phyloP scores from a whole-genome alignment of 257 asterid genomes.

The Echites panduratus region DNA sequence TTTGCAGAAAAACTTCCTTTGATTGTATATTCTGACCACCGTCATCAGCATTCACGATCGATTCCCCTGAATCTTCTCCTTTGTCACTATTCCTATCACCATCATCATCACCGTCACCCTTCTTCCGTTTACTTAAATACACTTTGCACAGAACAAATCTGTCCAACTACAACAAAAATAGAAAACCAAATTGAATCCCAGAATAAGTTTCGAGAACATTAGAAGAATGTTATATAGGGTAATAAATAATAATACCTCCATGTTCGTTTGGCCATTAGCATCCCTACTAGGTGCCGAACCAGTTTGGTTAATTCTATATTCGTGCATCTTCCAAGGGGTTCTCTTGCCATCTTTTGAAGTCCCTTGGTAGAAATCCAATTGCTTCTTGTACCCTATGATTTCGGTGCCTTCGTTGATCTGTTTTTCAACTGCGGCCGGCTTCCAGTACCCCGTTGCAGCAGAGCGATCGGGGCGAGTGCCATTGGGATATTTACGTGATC shows the following conservation, averaged over 20 bases:
- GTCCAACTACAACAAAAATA: neutral
- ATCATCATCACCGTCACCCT: neutral
- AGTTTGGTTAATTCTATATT: neutral
- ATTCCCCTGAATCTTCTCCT: neutral
- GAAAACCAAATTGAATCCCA: no score
- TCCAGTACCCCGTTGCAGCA: neutral
- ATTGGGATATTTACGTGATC: neutral
- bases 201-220: no score
- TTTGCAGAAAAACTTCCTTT: no score
- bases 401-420: accelerated
- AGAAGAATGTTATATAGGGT: no score
- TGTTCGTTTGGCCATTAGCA: neutral
- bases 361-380: neutral
- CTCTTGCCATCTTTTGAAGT: neutral
- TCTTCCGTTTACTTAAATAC: neutral
- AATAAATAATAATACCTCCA: neutral
- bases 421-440: neutral
- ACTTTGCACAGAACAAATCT: neutral
- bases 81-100: no score
- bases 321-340: neutral
- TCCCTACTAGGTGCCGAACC: neutral
- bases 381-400: neutral
- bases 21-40: no score
- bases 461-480: neutral
- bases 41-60: no score